Percentiles rank a stretch among this genome's conserved stretches.
Evolutionary conservation across 1,284 basidiomycete genomes (phyloP).

Genomic region (Xerocomus subilludens): DNA sequence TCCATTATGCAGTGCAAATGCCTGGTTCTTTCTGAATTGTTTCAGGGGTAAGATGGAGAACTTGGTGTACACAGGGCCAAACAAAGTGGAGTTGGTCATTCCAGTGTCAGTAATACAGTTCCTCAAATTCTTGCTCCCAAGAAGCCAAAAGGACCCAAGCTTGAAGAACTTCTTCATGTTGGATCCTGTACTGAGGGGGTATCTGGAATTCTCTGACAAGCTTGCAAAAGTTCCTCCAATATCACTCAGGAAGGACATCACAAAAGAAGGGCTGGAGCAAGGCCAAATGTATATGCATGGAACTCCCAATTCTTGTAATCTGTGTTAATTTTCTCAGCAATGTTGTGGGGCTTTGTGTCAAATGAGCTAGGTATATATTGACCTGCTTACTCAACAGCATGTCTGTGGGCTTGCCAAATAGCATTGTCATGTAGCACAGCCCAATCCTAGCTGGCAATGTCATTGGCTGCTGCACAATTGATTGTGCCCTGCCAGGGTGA

Average conservation of each 20-base stretch:
- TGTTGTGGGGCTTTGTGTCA: neutral
- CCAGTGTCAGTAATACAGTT: neutral
- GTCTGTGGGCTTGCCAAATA: no score
- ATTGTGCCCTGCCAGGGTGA: no score
- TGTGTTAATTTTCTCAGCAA: neutral
- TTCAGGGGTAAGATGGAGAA: neutral
- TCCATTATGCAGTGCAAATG: constrained; percentile 36
- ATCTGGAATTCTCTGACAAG: neutral
- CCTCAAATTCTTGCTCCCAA: constrained; percentile 5
- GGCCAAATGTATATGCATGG: neutral
- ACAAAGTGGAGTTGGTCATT: constrained; percentile 8
- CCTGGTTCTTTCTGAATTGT: constrained; percentile 6
- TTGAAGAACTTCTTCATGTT: neutral
- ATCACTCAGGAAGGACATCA: no score
- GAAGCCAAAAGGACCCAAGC: neutral
- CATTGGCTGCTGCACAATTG: no score
- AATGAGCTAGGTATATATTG: neutral
- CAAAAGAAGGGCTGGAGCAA: neutral
- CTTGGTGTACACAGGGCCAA: constrained; percentile 7
- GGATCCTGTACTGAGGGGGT: neutral
- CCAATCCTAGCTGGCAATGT: neutral
- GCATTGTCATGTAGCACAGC: neutral
- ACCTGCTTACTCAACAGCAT: no score
- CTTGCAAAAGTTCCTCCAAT: neutral
- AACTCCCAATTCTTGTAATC: neutral